Evolutionary conservation across 1,139 yeast genomes (phyloP).

Genomic region (Saccharomycopsis hybrid): DNA sequence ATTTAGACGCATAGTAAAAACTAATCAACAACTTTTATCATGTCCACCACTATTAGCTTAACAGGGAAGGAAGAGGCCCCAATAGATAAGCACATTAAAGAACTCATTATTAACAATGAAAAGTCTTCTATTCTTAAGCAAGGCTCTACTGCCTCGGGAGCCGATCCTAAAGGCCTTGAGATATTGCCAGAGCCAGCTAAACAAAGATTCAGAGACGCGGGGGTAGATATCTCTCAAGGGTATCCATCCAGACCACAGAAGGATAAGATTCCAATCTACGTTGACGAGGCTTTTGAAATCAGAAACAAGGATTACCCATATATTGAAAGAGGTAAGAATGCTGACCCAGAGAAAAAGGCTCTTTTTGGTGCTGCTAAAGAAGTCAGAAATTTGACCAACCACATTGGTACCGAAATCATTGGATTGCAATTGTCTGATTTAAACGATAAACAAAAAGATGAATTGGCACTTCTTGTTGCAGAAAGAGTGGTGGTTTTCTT

Average conservation of each 20-base stretch:
- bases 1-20: too few relatives aligned
- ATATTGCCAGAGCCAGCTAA: conserved; percentile 35
- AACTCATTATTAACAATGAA: neutral
- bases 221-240: conserved; percentile 38
- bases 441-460: conserved; percentile 46
- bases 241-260: conserved; percentile 37
- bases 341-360: conserved; percentile 49
- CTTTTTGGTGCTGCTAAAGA: conserved; percentile 46
- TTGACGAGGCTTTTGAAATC: conserved; percentile 45
- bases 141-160: conserved; percentile 3
- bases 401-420: conserved; percentile 50
- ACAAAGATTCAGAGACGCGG: conserved; percentile 32
- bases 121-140: neutral
- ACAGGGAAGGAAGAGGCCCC: neutral
- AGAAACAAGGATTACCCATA: conserved; percentile 38
- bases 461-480: conserved; percentile 44
- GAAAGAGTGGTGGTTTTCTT: conserved; percentile 46
- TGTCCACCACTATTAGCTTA: neutral
- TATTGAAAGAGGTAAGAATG: conserved; percentile 42
- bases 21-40: neutral
- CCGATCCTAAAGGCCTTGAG: conserved; percentile 18
- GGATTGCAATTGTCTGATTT: conserved; percentile 47
- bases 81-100: neutral
- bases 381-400: conserved; percentile 41
- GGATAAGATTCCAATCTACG: conserved; percentile 37